Evolutionary conservation across 1,284 basidiomycete genomes (phyloP), one percentile per base, ranked within the genome.

Genomic region (Moniliophthora roreri): DNA sequence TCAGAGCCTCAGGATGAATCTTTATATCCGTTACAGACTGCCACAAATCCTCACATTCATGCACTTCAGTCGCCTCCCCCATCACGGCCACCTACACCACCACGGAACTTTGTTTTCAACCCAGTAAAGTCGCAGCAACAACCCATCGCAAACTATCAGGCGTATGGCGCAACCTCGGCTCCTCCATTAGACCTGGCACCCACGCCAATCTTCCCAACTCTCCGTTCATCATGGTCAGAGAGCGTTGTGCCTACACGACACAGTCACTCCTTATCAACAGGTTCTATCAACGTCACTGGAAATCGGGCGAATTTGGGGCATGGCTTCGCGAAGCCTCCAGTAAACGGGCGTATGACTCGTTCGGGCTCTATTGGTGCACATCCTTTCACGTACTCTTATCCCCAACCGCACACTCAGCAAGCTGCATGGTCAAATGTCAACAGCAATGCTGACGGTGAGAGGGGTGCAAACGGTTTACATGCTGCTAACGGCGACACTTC

Each of bases 1-100:
- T 72, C 84, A 57, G 86, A 89, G 60, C 84, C 86, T 21, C 77
- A 74, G 58, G 87, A 88, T 34, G 84, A 86, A 49, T 49, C 64
- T 18, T 63, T 52, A 32, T 42, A 35, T 56, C 52, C 71, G 4
- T 58, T 70, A 41, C 11, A 60, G 66, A 20, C 58, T 65, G 18
- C 55, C 64, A 15, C 58, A 18, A 52, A 65, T 6, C 63, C 63
- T 24, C 56, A 70, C 11, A 55, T 65, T 8, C 53, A 65, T 16
- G 62, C 72, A 18, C 63, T 69, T 6, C 58, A 62, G 52, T 72
- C 72, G 10, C 66, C 66, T 7, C 74, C 74, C n/a, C 63, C 71
- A n/a, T 75, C 76, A 18, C 47, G 40, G 4, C 51, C 57, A 24
- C 13, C 44, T 13, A 47, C 42, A 10, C 50, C 51, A 5, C 18